Evolutionary conservation across 352 stramenopile genomes (phyloP).

Genomic region (Blastocystis sp.): DNA sequence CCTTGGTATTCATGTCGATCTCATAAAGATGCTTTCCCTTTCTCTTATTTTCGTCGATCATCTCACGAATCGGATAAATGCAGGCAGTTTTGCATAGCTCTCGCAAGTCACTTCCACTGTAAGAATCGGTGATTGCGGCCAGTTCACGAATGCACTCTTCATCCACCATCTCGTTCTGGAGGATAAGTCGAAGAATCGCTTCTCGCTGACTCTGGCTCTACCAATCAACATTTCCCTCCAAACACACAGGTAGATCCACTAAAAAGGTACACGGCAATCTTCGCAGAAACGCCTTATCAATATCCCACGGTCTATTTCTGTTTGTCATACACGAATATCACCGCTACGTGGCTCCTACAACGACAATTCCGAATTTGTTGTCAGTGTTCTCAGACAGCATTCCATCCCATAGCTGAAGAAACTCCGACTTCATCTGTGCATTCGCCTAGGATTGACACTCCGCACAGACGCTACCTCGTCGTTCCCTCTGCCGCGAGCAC

Average conservation of each 20-base stretch:
- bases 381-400: conserved; percentile 70
- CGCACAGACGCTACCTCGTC: background rate
- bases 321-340: background rate
- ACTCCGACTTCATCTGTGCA: conserved; percentile 69
- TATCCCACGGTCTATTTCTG: conserved; percentile 60
- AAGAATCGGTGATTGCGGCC: conserved; percentile 74
- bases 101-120: conserved; percentile 77
- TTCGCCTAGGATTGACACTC: background rate
- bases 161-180: conserved; percentile 71
- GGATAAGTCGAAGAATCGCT: conserved; percentile 77
- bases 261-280: conserved; percentile 82
- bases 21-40: conserved; percentile 14
- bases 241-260: conserved; percentile 74
- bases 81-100: conserved; percentile 47
- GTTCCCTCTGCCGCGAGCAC: conserved; percentile 71
- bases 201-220: conserved; percentile 63
- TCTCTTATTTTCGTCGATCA: conserved; percentile 28
- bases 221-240: background rate
- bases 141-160: conserved; percentile 74
- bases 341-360: conserved; percentile 21
- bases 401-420: conserved; percentile 81
- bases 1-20: conserved; percentile 17
- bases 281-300: conserved; percentile 77
- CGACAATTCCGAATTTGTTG: conserved; percentile 52
- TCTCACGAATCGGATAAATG: conserved; percentile 50